A percentile compares a stretch with the other conserved stretches of the same genome.
These are phyloP conservation scores for Coleophoma cylindrospora DNA, from an alignment of 2,329 filamentous ascomycete genomes.

Conservation along the genomic window DNA sequence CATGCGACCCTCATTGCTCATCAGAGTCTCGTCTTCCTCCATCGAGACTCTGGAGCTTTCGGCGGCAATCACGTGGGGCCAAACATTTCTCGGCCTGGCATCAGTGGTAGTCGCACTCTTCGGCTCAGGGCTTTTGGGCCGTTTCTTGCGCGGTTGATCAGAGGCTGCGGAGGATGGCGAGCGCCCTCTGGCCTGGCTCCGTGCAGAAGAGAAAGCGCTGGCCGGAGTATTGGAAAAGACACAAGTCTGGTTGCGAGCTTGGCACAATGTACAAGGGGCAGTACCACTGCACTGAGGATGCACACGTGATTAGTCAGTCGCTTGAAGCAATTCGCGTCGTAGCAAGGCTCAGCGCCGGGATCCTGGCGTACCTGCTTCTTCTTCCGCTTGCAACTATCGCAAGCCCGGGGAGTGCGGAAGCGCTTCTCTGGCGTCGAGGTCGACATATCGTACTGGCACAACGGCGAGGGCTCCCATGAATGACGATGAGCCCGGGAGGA, in stretches of 20 bases:
- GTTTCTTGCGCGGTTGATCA: constrained; percentile 2
- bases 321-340: too few species aligned
- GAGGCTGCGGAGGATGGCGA: neutral
- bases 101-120: neutral
- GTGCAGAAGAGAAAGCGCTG: neutral
- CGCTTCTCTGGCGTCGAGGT: constrained; percentile 13
- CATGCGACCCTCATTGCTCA: constrained; percentile 4
- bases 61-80: neutral
- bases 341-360: too few species aligned
- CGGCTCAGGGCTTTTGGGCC: constrained; percentile 12
- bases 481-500: too few species aligned
- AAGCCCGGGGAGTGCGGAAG: constrained; percentile 18
- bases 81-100: neutral
- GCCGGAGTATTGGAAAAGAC: constrained; percentile 2
- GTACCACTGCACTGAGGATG: constrained; percentile 4
- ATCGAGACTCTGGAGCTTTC: neutral
- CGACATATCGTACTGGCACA: neutral
- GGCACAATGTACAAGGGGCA: constrained; percentile 4
- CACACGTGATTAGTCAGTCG: neutral
- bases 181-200: neutral
- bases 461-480: too few species aligned
- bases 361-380: constrained; percentile 20
- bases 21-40: constrained; percentile 3
- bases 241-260: constrained; percentile 3
- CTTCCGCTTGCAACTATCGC: constrained; percentile 19